These are phyloP conservation scores for Nitzschia inconspicua DNA, from an alignment of 108 stramenopile species.

Conservation along the genomic window DNA sequence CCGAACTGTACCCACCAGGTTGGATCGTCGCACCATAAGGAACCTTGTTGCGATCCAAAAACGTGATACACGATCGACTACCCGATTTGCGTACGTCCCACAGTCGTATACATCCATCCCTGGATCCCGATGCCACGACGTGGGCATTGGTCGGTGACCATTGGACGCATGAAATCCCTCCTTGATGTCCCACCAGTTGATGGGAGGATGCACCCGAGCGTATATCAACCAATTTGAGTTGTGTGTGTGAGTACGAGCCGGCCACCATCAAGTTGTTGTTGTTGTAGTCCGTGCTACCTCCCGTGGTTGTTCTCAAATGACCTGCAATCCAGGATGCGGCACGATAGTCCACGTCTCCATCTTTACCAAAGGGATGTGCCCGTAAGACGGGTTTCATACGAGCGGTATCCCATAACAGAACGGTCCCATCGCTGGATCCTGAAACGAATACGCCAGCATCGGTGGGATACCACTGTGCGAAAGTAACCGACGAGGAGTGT, in stretches of 20 bases:
- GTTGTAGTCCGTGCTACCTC: too few species aligned
- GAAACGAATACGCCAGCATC: constrained; percentile 76
- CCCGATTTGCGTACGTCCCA: constrained; percentile 85
- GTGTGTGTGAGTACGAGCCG: constrained; percentile 13
- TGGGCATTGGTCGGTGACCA: constrained; percentile 60
- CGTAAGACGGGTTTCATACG: constrained; percentile 40
- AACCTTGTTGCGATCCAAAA: constrained; percentile 44
- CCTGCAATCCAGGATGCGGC: constrained; percentile 12
- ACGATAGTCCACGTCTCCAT: not conserved
- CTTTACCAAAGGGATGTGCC: constrained; percentile 26
- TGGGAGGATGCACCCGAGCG: constrained; percentile 66
- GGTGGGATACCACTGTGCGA: constrained; percentile 71
- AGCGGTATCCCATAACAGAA: constrained; percentile 76
- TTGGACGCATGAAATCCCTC: constrained; percentile 50
- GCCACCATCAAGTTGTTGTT: constrained; percentile 20
- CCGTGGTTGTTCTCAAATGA: constrained; percentile 9
- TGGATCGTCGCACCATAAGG: constrained; percentile 1
- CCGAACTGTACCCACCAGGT: constrained; percentile 9
- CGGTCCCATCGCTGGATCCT: constrained; percentile 43
- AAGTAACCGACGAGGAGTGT: constrained; percentile 44
- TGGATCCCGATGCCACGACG: constrained; percentile 63
- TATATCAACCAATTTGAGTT: constrained; percentile 60
- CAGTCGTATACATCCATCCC: constrained; percentile 56
- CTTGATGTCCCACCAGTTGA: constrained; percentile 57
- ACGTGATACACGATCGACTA: constrained; percentile 46